Percentiles rank a stretch among this genome's conserved stretches.
Conservation (phyloP, 169 alveolate genomes). For the Ichthyophthirius multifiliis region DNA sequence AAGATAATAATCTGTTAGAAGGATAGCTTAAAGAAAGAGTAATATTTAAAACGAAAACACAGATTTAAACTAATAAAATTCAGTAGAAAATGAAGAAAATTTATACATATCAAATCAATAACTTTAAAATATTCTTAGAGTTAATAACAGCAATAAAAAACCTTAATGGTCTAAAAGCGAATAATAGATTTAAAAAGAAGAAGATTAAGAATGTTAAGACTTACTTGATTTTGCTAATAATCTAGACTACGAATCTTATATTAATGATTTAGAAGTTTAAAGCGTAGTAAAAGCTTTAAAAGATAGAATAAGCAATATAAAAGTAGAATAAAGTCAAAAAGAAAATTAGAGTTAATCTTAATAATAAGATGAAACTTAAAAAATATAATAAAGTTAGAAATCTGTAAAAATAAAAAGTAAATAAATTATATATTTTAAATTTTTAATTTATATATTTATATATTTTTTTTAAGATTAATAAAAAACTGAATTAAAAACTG, state of each 20-base stretch:
- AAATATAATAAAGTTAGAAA: no score
- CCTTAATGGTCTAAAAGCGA: background rate
- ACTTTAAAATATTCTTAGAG: background rate
- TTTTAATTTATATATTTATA: no score
- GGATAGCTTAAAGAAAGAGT: background rate
- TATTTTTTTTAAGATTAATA: no score
- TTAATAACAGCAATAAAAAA: background rate
- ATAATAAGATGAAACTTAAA: no score
- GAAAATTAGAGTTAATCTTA: no score
- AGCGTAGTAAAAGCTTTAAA: background rate
- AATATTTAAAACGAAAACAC: background rate
- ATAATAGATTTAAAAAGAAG: background rate
- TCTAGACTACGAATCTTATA: constrained; percentile 3
- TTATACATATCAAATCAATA: background rate
- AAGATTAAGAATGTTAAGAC: background rate
- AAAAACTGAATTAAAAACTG: no score
- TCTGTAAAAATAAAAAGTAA: no score
- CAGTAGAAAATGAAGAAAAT: background rate
- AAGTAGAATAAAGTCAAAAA: no score
- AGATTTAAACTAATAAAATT: background rate
- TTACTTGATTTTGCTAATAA: background rate
- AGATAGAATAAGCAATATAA: background rate
- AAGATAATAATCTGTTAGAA: background rate
- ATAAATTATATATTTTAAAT: no score
- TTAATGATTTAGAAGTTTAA: constrained; percentile 23